phyloP scores from a whole-genome alignment of 164 flowering plant species.

The Kalanchoe fedtschenkoi region DNA sequence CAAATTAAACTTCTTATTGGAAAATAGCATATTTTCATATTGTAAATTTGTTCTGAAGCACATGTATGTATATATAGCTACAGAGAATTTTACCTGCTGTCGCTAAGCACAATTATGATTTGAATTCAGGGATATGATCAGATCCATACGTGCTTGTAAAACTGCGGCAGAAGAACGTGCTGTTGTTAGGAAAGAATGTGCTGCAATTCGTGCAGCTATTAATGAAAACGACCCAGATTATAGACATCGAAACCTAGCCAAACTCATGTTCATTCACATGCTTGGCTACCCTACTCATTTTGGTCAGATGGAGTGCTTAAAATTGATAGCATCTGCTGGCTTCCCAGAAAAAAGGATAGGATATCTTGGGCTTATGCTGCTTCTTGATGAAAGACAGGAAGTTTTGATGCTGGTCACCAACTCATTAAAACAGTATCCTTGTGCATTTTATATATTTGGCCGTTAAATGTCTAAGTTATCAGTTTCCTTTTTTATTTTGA shows the following conservation, averaged over 20 bases:
- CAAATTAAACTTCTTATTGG: no score
- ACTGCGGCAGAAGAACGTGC: constrained; percentile 99
- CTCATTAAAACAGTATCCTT: constrained; percentile 95
- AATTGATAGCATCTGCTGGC: constrained; percentile 88
- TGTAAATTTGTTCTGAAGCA: background rate
- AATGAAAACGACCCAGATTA: constrained; percentile 90
- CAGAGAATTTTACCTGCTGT: background rate
- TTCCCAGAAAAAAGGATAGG: constrained; percentile 99
- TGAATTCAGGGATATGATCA: constrained; percentile 87
- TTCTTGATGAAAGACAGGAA: constrained; percentile 99
- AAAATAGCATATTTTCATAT: no score
- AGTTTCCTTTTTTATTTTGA: background rate
- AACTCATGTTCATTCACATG: constrained; percentile 99
- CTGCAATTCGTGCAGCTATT: constrained; percentile 87
- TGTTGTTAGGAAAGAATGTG: constrained; percentile 96
- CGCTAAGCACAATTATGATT: background rate
- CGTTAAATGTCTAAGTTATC: background rate
- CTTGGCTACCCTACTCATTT: constrained; percentile 99
- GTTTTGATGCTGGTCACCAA: constrained; percentile 98
- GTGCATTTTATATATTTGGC: background rate
- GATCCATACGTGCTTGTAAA: constrained; percentile 94
- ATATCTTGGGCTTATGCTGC: constrained; percentile 95
- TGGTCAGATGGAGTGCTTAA: constrained; percentile 99
- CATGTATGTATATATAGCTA: background rate
- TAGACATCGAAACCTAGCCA: constrained; percentile 91